A percentile compares a stretch with the other conserved stretches of the same genome.
phyloP scores from a whole-genome alignment of 192 early-diverging fungal species.

The Linderina pennispora region DNA sequence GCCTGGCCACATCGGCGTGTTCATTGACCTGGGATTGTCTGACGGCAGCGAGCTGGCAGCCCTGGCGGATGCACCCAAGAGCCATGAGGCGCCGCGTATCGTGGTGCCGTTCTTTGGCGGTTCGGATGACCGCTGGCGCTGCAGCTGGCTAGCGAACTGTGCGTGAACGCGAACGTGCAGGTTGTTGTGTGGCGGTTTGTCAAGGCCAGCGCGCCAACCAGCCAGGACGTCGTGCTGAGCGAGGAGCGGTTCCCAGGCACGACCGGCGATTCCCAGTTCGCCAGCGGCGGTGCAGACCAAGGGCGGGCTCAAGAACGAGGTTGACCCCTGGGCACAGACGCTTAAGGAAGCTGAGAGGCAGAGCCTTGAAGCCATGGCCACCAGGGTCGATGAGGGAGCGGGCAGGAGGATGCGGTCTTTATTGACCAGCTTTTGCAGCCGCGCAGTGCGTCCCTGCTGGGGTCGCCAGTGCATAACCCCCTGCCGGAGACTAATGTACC shows the following conservation, averaged over 20 bases:
- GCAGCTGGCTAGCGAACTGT: slow-evolving; percentile 46
- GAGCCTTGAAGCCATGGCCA: slow-evolving; percentile 7
- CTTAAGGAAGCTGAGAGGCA: neutral
- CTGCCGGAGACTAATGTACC: too few species aligned
- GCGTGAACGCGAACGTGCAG: slow-evolving; percentile 42
- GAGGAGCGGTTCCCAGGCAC: slow-evolving; percentile 25
- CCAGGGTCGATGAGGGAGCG: too few species aligned
- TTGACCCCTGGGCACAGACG: neutral
- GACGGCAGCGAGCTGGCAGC: too few species aligned
- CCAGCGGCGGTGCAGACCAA: slow-evolving; percentile 1
- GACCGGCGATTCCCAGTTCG: slow-evolving; percentile 13
- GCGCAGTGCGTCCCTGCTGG: too few species aligned
- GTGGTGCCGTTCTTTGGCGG: slow-evolving; percentile 71
- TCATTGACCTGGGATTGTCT: slow-evolving; percentile 66
- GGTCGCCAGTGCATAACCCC: too few species aligned
- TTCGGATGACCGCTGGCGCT: slow-evolving; percentile 64
- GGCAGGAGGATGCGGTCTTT: slow-evolving; percentile 21
- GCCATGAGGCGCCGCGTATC: too few species aligned
- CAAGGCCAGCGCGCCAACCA: slow-evolving; percentile 3
- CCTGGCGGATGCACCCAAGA: too few species aligned
- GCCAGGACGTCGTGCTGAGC: slow-evolving; percentile 6
- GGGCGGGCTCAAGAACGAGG: neutral
- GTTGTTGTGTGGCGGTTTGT: slow-evolving; percentile 51
- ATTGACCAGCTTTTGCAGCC: slow-evolving; percentile 13
- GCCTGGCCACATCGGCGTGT: slow-evolving; percentile 48